Conservation (phyloP, 164 flowering plant genomes). For the Sextonia rubra region DNA sequence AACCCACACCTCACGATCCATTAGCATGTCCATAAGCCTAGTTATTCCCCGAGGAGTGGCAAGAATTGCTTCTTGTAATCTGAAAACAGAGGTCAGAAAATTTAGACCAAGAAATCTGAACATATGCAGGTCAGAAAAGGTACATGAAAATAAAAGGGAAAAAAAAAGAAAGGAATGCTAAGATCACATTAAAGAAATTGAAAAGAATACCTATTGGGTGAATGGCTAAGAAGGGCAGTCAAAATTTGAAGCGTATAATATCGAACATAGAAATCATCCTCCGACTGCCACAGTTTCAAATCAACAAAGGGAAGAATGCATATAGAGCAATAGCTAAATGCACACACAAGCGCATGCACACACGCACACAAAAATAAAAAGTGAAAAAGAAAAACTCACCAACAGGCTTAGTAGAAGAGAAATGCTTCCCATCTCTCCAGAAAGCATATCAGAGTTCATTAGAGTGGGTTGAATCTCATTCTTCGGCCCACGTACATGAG, state of each 20-base stretch:
- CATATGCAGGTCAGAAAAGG: too few relatives aligned
- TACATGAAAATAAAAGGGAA: too few relatives aligned
- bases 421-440: constrained; percentile 82
- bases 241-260: constrained; percentile 92
- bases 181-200: neutral
- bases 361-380: constrained; percentile 1
- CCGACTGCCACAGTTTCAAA: constrained; percentile 46
- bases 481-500: constrained; percentile 47
- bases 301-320: neutral
- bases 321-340: neutral
- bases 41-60: constrained; percentile 94
- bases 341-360: neutral
- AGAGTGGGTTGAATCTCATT: constrained; percentile 80
- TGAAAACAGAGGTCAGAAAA: constrained; percentile 38
- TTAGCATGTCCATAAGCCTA: constrained; percentile 97
- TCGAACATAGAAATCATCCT: constrained; percentile 94
- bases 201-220: constrained; percentile 60
- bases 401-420: constrained; percentile 90
- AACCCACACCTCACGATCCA: constrained; percentile 85
- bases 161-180: neutral
- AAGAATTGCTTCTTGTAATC: constrained; percentile 95
- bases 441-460: constrained; percentile 91
- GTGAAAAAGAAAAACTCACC: constrained; percentile 47
- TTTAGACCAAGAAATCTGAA: neutral
- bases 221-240: constrained; percentile 86